These are phyloP conservation scores for Lentinula raphanica DNA, from an alignment of 768 basidiomycete species.

Conservation along the genomic window DNA sequence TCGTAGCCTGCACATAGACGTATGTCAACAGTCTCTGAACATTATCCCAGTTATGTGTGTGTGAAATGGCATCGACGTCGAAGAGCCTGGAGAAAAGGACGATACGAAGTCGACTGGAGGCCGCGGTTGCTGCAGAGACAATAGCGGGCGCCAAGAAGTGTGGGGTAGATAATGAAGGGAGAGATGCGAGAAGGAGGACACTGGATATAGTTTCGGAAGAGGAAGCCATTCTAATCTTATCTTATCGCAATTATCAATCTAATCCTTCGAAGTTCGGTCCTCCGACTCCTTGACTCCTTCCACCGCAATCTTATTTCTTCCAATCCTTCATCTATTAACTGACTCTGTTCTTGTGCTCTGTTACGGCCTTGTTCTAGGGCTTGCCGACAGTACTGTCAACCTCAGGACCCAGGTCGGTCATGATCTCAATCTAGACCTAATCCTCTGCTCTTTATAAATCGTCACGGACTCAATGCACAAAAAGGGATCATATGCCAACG, in stretches of 20 bases:
- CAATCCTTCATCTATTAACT: no score
- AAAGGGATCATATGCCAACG: slow-evolving; percentile 4
- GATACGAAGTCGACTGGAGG: slow-evolving; percentile 50
- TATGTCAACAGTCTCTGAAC: slow-evolving; percentile 76
- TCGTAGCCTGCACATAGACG: slow-evolving; percentile 83
- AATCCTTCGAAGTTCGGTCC: background rate
- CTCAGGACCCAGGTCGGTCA: background rate
- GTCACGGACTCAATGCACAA: background rate
- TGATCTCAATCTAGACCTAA: background rate
- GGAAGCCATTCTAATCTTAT: background rate
- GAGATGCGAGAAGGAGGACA: slow-evolving; percentile 46
- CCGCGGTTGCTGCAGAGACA: slow-evolving; percentile 40
- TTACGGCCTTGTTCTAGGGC: no score
- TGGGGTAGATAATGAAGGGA: slow-evolving; percentile 46
- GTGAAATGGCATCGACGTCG: slow-evolving; percentile 34
- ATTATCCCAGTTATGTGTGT: slow-evolving; percentile 52
- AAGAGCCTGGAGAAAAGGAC: slow-evolving; percentile 63
- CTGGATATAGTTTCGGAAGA: background rate
- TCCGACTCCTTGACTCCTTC: no score
- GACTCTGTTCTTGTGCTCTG: no score
- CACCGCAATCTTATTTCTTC: no score
- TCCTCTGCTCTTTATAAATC: background rate
- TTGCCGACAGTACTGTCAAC: no score
- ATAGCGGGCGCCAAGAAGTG: slow-evolving; percentile 54
- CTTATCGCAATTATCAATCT: background rate